Evolutionary conservation across 345 rosid species (phyloP), one percentile per base, ranked within the genome.

Genomic region (Turnera subulata): DNA sequence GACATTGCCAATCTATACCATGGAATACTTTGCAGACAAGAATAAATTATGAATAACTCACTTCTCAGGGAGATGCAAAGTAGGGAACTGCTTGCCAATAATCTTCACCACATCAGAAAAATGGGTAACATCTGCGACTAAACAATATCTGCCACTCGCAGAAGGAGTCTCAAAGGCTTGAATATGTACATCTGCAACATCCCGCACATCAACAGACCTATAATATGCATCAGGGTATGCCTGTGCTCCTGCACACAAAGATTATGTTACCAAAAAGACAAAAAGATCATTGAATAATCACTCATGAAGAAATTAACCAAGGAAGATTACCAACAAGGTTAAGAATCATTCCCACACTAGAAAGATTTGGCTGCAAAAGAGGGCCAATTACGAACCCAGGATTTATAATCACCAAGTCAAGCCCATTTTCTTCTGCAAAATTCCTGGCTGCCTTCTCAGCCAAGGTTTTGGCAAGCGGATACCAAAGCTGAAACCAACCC

Each of bases 361-460:
- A 1, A 38, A 63, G 55, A 22, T 46, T 63, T 63, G 60, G 55
- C 42, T 64, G 68, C 11, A 64, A 56, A 22, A 55, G 48, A 37
- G 55, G 60, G 6, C 68, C 69, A 4, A 64, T 56, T 22, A 50
- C 56, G 11, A 46, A 47, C 10, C 44, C 51, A 17, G 69, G 62
- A 49, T 64, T 14, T 10, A 64, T 39, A 5, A 33, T 25, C 12
- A 64, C 23, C 62, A 56, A 13, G 19, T 64, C 62, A 15, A 64
- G 56, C 11, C 25, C 40, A 29, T 56, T 64, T 21, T 64, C 68
- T 40, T 64, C n/a, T 14, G 69, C 44, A 64, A 56, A 64, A 18
- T 40, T 56, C 69, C 69, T 26, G 39, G 69, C 62, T 39, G 62
- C 62, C 13, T 56, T 18, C 42, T 64, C 69, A 2, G 56, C 69